A percentile compares a stretch with the other conserved stretches of the same genome.
phyloP scores from a whole-genome alignment of 2,329 filamentous ascomycete species.

The Juglanconis juglandina region DNA sequence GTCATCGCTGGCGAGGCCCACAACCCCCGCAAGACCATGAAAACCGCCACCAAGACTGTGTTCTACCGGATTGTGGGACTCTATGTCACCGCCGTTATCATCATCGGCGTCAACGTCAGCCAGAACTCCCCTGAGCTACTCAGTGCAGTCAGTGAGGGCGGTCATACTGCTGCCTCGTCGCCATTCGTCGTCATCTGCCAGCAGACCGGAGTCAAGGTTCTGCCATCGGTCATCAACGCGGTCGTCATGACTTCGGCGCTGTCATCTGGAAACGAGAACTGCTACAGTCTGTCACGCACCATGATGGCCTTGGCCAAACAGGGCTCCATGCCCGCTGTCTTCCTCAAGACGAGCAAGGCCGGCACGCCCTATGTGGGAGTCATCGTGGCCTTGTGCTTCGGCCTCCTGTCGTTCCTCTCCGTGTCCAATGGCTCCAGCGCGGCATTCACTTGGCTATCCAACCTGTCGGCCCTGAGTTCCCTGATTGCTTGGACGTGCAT shows the following conservation, averaged over 20 bases:
- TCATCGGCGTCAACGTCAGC: conserved; percentile 59
- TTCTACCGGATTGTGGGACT: conserved; percentile 62
- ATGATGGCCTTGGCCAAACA: conserved; percentile 51
- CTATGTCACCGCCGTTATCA: conserved; percentile 54
- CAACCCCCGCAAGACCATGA: conserved; percentile 39
- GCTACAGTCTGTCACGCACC: conserved; percentile 49
- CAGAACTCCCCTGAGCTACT: conserved; percentile 39
- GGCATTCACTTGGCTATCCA: conserved; percentile 56
- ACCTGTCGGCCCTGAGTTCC: conserved; percentile 43
- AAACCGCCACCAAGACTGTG: conserved; percentile 55
- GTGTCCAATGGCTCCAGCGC: conserved; percentile 39
- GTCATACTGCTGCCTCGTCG: conserved; percentile 49
- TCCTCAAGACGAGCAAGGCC: conserved; percentile 46
- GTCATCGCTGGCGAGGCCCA: conserved; percentile 46
- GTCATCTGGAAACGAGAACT: conserved; percentile 53
- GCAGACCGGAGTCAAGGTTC: conserved; percentile 44
- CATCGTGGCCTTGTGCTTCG: conserved; percentile 38
- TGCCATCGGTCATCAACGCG: conserved; percentile 53
- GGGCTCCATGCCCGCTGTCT: conserved; percentile 48
- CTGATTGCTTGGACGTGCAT: conserved; percentile 32
- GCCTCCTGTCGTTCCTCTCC: conserved; percentile 45
- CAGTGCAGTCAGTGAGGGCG: conserved; percentile 46
- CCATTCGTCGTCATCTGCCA: conserved; percentile 48
- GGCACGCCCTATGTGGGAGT: conserved; percentile 51
- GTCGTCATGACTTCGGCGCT: conserved; percentile 51